Conservation (phyloP, 2,329 filamentous ascomycete species). For the Zarea fungicola region DNA sequence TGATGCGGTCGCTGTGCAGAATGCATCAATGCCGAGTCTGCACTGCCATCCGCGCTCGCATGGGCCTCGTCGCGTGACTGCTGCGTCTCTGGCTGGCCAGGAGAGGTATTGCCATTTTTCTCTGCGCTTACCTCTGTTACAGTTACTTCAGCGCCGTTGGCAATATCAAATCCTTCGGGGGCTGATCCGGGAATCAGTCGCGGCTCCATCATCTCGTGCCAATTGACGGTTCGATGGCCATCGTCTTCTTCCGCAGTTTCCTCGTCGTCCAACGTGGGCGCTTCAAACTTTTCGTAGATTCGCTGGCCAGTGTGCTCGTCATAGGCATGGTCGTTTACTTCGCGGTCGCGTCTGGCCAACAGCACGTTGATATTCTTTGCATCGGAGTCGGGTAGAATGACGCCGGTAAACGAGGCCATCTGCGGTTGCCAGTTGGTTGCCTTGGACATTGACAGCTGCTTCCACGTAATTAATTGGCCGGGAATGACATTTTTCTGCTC, state of each 20-base stretch:
- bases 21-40: conserved; percentile 24
- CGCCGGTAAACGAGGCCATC: conserved; percentile 58
- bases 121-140: conserved; percentile 17
- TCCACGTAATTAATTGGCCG: conserved; percentile 66
- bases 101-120: conserved; percentile 23
- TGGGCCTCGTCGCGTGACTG: conserved; percentile 23
- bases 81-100: conserved; percentile 21
- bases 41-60: conserved; percentile 13
- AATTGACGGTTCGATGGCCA: conserved; percentile 54
- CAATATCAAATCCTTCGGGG: conserved; percentile 21
- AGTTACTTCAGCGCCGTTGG: background rate
- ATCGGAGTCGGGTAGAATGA: conserved; percentile 50
- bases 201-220: conserved; percentile 62
- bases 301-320: conserved; percentile 65
- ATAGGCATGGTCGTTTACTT: conserved; percentile 51
- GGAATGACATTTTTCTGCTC: conserved; percentile 40
- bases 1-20: conserved; percentile 23
- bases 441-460: conserved; percentile 55
- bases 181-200: conserved; percentile 50
- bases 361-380: conserved; percentile 54
- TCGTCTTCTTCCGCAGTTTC: conserved; percentile 53
- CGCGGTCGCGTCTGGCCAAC: conserved; percentile 65
- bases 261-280: conserved; percentile 57
- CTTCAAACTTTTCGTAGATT: conserved; percentile 74
- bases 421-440: conserved; percentile 63